phyloP scores from a whole-genome alignment of 148 eudicot species.

The Spergularia bocconei region DNA sequence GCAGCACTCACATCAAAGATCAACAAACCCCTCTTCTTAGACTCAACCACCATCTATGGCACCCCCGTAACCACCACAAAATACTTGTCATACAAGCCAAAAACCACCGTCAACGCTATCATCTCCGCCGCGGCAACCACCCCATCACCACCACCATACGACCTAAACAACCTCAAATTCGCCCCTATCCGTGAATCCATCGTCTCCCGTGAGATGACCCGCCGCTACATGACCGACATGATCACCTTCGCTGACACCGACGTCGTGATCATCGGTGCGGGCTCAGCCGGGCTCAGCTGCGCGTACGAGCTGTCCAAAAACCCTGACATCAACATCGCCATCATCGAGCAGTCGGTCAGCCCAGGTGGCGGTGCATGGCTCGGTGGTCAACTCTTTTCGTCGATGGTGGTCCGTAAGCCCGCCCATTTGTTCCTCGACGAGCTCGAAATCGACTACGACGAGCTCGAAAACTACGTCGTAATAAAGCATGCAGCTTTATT shows the following conservation, averaged over 20 bases:
- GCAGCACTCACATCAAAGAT: conserved; percentile 23
- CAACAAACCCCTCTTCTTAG: conserved; percentile 29
- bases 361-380: conserved; percentile 99
- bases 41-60: conserved; percentile 27
- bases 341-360: conserved; percentile 91
- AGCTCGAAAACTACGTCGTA: conserved; percentile 79
- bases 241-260: conserved; percentile 89
- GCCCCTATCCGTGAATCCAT: conserved; percentile 88
- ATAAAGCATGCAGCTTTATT: conserved; percentile 90
- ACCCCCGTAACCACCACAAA: conserved; percentile 21
- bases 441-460: conserved; percentile 70
- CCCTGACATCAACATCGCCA: conserved; percentile 70
- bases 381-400: conserved; percentile 90
- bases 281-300: conserved; percentile 89
- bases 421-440: conserved; percentile 83
- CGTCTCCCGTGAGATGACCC: conserved; percentile 88
- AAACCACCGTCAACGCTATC: neutral
- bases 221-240: conserved; percentile 94
- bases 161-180: conserved; percentile 54
- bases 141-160: conserved; percentile 41
- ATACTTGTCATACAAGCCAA: conserved; percentile 24
- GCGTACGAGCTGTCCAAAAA: conserved; percentile 91
- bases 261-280: conserved; percentile 87
- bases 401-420: conserved; percentile 95
- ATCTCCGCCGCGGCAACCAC: conserved; percentile 3